Conservation (phyloP, 2,329 filamentous ascomycete species). For the Aspergillus ochraceus region DNA sequence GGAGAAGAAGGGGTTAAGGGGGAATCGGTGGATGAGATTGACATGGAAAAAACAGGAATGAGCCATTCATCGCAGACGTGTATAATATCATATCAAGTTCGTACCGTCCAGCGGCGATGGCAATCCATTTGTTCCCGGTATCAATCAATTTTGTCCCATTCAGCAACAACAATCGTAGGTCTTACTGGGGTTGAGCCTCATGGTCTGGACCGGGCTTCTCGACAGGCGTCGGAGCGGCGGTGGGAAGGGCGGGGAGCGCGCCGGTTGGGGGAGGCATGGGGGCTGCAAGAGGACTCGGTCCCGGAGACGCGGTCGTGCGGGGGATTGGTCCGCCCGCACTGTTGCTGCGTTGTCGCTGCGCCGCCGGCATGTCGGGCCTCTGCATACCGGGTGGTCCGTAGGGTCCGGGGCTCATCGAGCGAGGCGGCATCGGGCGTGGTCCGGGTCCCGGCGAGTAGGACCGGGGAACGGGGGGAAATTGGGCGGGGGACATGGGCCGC, state of each 20-base stretch:
- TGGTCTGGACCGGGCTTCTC: slow-evolving; percentile 59
- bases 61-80: slow-evolving; percentile 23
- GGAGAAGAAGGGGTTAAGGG: slow-evolving; percentile 2
- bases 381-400: slow-evolving; percentile 44
- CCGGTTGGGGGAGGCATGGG: slow-evolving; percentile 37
- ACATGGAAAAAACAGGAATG: slow-evolving; percentile 2
- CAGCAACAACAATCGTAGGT: slow-evolving; percentile 4
- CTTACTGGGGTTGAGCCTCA: slow-evolving; percentile 18
- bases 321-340: slow-evolving; percentile 37
- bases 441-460: slow-evolving; percentile 35
- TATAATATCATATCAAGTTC: slow-evolving; percentile 10
- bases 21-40: slow-evolving; percentile 2
- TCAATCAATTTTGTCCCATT: slow-evolving; percentile 4
- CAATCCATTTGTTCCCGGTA: slow-evolving; percentile 5
- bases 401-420: slow-evolving; percentile 45
- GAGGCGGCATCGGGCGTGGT: slow-evolving; percentile 24
- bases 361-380: slow-evolving; percentile 39
- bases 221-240: slow-evolving; percentile 34
- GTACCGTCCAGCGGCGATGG: slow-evolving; percentile 14
- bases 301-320: slow-evolving; percentile 16
- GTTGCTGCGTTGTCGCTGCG: slow-evolving; percentile 45
- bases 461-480: slow-evolving; percentile 38
- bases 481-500: slow-evolving; percentile 32
- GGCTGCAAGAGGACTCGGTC: slow-evolving; percentile 31
- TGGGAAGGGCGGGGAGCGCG: slow-evolving; percentile 45